phyloP scores from a whole-genome alignment of 2,329 filamentous ascomycete species.

The Ophiostoma pallidulum region DNA sequence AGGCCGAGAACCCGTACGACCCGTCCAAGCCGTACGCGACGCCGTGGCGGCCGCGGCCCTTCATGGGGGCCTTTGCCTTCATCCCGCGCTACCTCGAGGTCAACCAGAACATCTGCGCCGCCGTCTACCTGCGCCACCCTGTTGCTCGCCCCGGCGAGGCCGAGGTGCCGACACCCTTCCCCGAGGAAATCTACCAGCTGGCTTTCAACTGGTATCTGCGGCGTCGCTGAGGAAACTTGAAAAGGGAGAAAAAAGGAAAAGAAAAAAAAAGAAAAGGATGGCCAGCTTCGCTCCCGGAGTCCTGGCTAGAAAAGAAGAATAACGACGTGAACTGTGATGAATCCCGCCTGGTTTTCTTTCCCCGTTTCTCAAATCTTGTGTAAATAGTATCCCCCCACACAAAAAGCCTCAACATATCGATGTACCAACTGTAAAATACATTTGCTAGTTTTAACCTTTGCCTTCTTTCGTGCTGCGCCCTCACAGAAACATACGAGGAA shows the following conservation, averaged over 20 bases:
- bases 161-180: conserved; percentile 80
- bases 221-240: conserved; percentile 32
- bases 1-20: conserved; percentile 70
- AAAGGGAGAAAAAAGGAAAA: too few relatives aligned
- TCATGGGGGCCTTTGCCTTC: conserved; percentile 87
- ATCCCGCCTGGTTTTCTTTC: not conserved
- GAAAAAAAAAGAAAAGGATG: too few relatives aligned
- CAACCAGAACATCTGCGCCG: conserved; percentile 92
- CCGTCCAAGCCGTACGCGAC: conserved; percentile 74
- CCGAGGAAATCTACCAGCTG: conserved; percentile 59
- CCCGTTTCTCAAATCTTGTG: not conserved
- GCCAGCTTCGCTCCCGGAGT: too few relatives aligned
- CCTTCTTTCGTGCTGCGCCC: not conserved
- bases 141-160: conserved; percentile 73
- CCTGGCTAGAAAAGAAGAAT: too few relatives aligned
- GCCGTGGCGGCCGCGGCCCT: conserved; percentile 79
- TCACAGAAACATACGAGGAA: too few relatives aligned
- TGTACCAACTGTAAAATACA: conserved; percentile 6
- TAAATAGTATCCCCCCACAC: conserved; percentile 2
- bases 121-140: conserved; percentile 89
- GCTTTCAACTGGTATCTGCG: conserved; percentile 93
- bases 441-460: not conserved
- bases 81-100: conserved; percentile 94
- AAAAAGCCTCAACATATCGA: conserved; percentile 7
- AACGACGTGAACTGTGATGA: not conserved